phyloP scores from a whole-genome alignment of 495 filamentous ascomycete genomes.

The Aspergillus cavernicola region DNA sequence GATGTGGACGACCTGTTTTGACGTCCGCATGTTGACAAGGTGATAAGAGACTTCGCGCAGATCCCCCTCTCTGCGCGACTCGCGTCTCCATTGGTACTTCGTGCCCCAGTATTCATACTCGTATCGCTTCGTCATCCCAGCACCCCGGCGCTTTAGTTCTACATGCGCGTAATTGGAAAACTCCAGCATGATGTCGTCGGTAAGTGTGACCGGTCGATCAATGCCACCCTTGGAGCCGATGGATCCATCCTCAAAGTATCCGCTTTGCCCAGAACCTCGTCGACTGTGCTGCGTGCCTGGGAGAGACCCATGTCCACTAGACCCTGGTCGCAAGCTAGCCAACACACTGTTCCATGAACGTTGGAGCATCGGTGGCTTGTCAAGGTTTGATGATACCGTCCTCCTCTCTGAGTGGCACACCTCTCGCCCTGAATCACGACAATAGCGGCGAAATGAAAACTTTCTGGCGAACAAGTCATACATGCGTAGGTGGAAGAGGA shows the following conservation, averaged over 20 bases:
- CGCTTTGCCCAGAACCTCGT: conserved; percentile 60
- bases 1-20: conserved; percentile 72
- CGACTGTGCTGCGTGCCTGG: conserved; percentile 23
- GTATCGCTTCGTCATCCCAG: conserved; percentile 71
- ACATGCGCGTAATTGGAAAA: conserved; percentile 98
- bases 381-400: conserved; percentile 50
- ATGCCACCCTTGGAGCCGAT: conserved; percentile 17
- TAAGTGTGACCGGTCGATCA: conserved; percentile 39
- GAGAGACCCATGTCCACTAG: conserved; percentile 29
- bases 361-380: conserved; percentile 54
- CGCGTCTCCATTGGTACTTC: conserved; percentile 80
- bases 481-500: conserved; percentile 94
- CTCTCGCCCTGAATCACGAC: conserved; percentile 87
- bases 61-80: conserved; percentile 58
- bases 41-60: conserved; percentile 68
- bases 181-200: conserved; percentile 80
- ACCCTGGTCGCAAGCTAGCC: conserved; percentile 60
- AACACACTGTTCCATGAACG: conserved; percentile 74
- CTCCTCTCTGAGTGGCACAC: conserved; percentile 83
- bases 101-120: conserved; percentile 91
- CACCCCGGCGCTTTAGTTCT: conserved; percentile 69
- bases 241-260: conserved; percentile 32
- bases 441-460: conserved; percentile 90
- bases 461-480: conserved; percentile 82
- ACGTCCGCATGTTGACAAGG: conserved; percentile 63